Evolutionary conservation across 139 green algal species (phyloP).

Genomic region (Closterium sp.): DNA sequence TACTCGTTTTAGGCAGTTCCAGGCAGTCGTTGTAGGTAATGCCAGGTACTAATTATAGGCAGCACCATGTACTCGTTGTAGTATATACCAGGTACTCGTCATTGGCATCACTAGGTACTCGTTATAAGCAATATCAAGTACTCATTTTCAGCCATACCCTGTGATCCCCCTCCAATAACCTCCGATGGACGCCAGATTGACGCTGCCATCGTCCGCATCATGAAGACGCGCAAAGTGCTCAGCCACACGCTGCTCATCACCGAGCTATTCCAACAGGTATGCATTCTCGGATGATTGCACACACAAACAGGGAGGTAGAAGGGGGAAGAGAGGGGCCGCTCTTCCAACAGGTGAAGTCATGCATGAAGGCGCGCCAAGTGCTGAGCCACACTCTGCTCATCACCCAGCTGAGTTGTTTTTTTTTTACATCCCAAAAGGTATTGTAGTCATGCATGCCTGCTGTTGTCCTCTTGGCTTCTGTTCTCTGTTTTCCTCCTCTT

Average conservation of each 20-base stretch:
- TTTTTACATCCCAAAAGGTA: slow-evolving; percentile 60
- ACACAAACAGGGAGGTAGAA: too few relatives aligned
- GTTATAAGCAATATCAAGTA: background rate
- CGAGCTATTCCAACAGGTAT: slow-evolving; percentile 73
- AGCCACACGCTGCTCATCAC: slow-evolving; percentile 88
- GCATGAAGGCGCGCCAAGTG: slow-evolving; percentile 96
- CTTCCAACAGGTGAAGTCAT: too few relatives aligned
- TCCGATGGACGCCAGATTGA: slow-evolving; percentile 84
- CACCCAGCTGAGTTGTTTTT: too few relatives aligned
- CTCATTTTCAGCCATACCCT: background rate
- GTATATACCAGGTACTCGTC: background rate
- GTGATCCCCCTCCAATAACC: background rate
- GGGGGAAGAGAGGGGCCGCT: too few relatives aligned
- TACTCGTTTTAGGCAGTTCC: background rate
- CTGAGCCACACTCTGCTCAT: slow-evolving; percentile 92
- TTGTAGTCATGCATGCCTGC: background rate
- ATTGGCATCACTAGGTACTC: background rate
- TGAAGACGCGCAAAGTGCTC: slow-evolving; percentile 96
- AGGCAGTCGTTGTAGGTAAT: background rate
- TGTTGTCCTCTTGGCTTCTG: background rate
- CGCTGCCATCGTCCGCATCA: slow-evolving; percentile 94
- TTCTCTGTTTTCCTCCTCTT: too few relatives aligned
- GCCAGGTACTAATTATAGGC: background rate
- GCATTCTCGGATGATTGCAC: too few relatives aligned
- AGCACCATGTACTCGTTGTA: background rate